Evolutionary conservation across 2,329 filamentous ascomycete genomes (phyloP).

Genomic region (Dryadomyces quercivorus): DNA sequence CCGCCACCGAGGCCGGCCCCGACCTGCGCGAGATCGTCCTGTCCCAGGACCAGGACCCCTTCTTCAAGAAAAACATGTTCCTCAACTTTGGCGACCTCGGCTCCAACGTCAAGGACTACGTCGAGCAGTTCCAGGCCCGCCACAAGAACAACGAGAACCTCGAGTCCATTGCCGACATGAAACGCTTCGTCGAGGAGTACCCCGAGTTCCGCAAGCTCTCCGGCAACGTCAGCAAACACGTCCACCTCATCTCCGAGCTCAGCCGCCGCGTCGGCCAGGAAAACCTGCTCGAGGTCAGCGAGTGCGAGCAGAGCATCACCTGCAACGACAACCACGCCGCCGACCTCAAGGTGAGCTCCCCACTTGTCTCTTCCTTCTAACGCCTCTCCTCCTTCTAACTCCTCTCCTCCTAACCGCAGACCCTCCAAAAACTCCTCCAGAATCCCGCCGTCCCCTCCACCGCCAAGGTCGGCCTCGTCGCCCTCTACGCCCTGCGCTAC

Average conservation of each 20-base stretch:
- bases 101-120: conserved; percentile 95
- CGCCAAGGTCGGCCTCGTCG: conserved; percentile 80
- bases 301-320: conserved; percentile 90
- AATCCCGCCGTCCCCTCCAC: conserved; percentile 63
- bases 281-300: conserved; percentile 86
- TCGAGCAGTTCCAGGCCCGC: conserved; percentile 94
- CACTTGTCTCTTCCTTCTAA: not conserved
- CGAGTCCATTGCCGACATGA: conserved; percentile 97
- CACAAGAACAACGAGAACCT: conserved; percentile 95
- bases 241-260: conserved; percentile 87
- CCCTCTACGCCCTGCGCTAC: conserved; percentile 90
- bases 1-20: conserved; percentile 63
- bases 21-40: conserved; percentile 91
- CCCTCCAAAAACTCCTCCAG: conserved; percentile 75
- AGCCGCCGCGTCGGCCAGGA: conserved; percentile 79
- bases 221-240: conserved; percentile 96
- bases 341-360: conserved; percentile 64
- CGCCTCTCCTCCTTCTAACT: no score
- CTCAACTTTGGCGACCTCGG: conserved; percentile 94
- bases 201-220: conserved; percentile 95
- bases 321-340: conserved; percentile 91
- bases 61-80: conserved; percentile 99
- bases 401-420: conserved; percentile 35
- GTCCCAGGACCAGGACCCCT: conserved; percentile 93
- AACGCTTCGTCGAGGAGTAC: conserved; percentile 97